Evolutionary conservation across 2,329 filamentous ascomycete genomes (phyloP), one percentile per base, ranked within the genome.

Genomic region (Hypoxylon sp.): DNA sequence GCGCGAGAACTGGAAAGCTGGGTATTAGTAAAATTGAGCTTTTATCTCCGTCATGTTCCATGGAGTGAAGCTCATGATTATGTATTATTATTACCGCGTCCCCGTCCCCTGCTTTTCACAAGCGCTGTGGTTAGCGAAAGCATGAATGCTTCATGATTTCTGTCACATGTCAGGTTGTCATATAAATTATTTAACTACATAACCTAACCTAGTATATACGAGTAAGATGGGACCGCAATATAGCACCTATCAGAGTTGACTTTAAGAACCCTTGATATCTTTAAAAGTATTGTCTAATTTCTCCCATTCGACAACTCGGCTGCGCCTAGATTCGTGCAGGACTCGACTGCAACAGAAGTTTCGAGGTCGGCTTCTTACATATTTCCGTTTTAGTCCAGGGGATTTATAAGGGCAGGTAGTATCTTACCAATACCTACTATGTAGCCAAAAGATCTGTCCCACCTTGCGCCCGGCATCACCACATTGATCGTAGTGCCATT

Each of bases 121-220:
- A 56, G 50, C 33, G 52, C 49, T 26, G 24, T 26, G 52, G 51
- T 53, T 56, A 60, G 46, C 33, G 32, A 40, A 60, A 8, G 40
- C 54, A 20, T 53, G 30, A 8, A n/a, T 22, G 48, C 22, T 30
- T 22, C 30, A 18, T 28, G n/a, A 56, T 57, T 16, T 38, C 38
- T 58, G 44, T 68, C 66, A 68, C 66, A 68, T 68, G 65, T 56
- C 48, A 67, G 24, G 53, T 50, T 52, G 50, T 46, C n/a, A 48
- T n/a, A n/a, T n/a, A n/a, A n/a, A n/a, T n/a, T n/a, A n/a, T n/a
- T n/a, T n/a, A n/a, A n/a, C n/a, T n/a, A n/a, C n/a, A n/a, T n/a
- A n/a, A n/a, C n/a, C n/a, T n/a, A n/a, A n/a, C 54, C 54, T 59
- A 22, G 48, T 49, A 46, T 28, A 42, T 54, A 59, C 48, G 33